These are phyloP conservation scores for Verruconis gallopava DNA, from an alignment of 2,329 filamentous ascomycete genomes.

Conservation along the genomic window DNA sequence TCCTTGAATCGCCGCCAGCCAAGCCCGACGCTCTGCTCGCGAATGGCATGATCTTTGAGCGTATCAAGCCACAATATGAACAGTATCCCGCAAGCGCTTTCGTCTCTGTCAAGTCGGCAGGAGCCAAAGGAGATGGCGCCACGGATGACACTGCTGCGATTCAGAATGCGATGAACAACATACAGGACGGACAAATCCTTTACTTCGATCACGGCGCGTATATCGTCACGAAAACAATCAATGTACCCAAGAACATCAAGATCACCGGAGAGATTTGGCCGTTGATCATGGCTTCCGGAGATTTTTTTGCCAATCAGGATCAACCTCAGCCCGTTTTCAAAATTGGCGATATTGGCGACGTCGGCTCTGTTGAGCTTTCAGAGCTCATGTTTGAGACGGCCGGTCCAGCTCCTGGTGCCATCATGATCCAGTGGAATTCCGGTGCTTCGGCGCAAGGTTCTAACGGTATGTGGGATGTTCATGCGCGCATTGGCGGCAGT, in stretches of 20 bases:
- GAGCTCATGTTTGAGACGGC: constrained; percentile 77
- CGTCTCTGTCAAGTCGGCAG: constrained; percentile 66
- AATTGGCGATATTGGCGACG: constrained; percentile 64
- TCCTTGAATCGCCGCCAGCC: constrained; percentile 32
- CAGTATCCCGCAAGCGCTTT: constrained; percentile 54
- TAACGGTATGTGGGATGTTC: constrained; percentile 86
- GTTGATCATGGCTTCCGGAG: constrained; percentile 70
- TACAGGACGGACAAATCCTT: constrained; percentile 46
- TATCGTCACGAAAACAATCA: constrained; percentile 46
- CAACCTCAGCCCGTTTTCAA: constrained; percentile 79
- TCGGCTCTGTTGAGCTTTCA: constrained; percentile 72
- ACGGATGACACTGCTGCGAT: constrained; percentile 82
- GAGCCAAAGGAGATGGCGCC: constrained; percentile 75
- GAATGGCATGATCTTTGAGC: constrained; percentile 58
- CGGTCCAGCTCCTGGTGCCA: constrained; percentile 73
- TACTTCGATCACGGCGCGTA: constrained; percentile 55
- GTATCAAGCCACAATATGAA: constrained; percentile 82
- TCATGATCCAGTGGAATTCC: constrained; percentile 87
- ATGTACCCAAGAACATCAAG: constrained; percentile 49
- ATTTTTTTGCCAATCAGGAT: constrained; percentile 56
- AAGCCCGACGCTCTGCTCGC: constrained; percentile 59
- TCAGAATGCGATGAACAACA: constrained; percentile 61
- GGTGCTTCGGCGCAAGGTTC: constrained; percentile 52
- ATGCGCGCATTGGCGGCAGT: constrained; percentile 81
- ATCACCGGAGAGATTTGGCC: constrained; percentile 91